phyloP scores from a whole-genome alignment of 257 asterid species.

The Fraxinus quadrangulata region DNA sequence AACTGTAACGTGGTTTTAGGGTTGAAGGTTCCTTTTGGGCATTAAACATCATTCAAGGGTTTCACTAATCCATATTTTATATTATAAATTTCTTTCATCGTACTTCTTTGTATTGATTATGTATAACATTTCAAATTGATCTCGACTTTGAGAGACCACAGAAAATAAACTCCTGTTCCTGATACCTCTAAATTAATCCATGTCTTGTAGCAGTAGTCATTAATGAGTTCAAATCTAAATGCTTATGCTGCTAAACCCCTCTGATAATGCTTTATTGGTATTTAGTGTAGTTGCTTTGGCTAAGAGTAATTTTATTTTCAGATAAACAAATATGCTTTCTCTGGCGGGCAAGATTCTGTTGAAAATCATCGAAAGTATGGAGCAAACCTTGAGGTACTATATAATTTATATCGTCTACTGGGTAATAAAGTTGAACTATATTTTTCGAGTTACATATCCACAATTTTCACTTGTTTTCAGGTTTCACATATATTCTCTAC shows the following conservation, averaged over 20 bases:
- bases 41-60: background rate
- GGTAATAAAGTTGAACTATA: background rate
- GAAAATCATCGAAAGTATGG: slow-evolving; percentile 87
- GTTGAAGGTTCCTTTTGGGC: background rate
- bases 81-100: background rate
- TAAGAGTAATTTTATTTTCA: slow-evolving; percentile 29
- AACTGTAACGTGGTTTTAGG: background rate
- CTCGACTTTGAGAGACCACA: background rate
- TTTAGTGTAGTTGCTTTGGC: slow-evolving; percentile 13
- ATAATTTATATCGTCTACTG: slow-evolving; percentile 1
- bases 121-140: background rate
- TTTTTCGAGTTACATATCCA: background rate
- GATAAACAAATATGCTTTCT: slow-evolving; percentile 87
- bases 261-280: background rate
- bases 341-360: slow-evolving; percentile 93
- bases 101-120: background rate
- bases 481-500: background rate
- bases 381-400: slow-evolving; percentile 87
- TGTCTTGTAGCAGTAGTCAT: background rate
- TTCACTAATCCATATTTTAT: background rate
- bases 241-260: slow-evolving; percentile 9
- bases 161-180: background rate
- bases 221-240: background rate
- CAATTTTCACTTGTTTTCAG: background rate
- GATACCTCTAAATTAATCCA: background rate